Percentiles rank a stretch among this genome's conserved stretches.
These are phyloP conservation scores for Remersonia thermophila DNA, from an alignment of 2,329 filamentous ascomycete species.

Conservation along the genomic window DNA sequence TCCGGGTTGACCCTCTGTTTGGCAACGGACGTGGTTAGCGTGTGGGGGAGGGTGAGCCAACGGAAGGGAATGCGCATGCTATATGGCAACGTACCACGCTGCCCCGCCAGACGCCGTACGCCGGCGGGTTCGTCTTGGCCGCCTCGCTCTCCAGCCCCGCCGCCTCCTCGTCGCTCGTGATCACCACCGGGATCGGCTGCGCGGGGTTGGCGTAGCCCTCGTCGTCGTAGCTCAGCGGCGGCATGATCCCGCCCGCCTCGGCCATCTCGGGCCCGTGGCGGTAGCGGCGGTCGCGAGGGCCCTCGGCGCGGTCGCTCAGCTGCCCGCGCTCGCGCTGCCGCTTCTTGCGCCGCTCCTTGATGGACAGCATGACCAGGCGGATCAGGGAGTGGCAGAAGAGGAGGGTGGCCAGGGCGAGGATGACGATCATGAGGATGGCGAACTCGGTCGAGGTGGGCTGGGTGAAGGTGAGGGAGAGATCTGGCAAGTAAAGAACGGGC, in stretches of 20 bases:
- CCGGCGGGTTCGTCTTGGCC: conserved; percentile 56
- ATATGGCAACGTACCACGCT: conserved; percentile 54
- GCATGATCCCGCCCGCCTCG: conserved; percentile 27
- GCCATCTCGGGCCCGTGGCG: conserved; percentile 28
- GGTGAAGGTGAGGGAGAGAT: conserved; percentile 60
- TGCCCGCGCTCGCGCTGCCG: conserved; percentile 6
- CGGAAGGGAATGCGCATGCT: conserved; percentile 5
- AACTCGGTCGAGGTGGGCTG: conserved; percentile 56
- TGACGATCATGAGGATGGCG: conserved; percentile 66
- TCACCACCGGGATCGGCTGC: conserved; percentile 63
- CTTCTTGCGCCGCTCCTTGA: conserved; percentile 25
- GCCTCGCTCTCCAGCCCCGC: conserved; percentile 42
- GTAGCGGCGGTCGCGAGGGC: conserved; percentile 3
- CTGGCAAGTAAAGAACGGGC: no score
- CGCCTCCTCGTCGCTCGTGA: conserved; percentile 63
- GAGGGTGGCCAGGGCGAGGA: conserved; percentile 60
- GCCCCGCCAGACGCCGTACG: conserved; percentile 74
- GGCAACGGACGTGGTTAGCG: no score
- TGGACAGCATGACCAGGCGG: conserved; percentile 55
- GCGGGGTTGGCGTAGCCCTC: conserved; percentile 58
- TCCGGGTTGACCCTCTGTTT: conserved; percentile 65
- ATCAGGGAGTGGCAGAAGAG: conserved; percentile 73
- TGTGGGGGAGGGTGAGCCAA: not conserved
- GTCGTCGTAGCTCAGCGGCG: no score
- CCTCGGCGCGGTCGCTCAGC: conserved; percentile 6